Percentiles rank a stretch among this genome's conserved stretches.
Evolutionary conservation across 306 rosid genomes (phyloP).

Genomic region (Prunus padus): DNA sequence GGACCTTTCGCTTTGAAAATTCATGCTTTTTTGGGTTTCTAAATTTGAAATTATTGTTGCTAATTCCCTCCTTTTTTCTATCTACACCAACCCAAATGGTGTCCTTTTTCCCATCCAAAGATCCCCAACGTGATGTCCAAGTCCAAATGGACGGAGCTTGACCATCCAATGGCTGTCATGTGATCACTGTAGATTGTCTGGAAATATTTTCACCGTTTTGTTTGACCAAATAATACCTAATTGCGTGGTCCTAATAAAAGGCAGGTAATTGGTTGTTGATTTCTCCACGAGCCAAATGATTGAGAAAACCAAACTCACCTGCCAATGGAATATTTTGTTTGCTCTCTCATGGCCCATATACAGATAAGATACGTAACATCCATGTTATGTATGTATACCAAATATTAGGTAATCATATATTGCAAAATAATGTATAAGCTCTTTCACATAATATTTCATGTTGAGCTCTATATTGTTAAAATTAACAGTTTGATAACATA

Average conservation of each 20-base stretch:
- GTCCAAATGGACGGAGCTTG: conserved; percentile 28
- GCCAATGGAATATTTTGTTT: conserved; percentile 19
- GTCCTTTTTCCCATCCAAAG: conserved; percentile 28
- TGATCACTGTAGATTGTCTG: not conserved
- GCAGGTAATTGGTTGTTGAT: conserved; percentile 7
- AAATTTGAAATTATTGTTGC: conserved; percentile 13
- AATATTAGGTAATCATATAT: not conserved
- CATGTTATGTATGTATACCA: not conserved
- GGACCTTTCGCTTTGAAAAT: conserved; percentile 37
- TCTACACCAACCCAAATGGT: conserved; percentile 37
- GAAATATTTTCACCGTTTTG: conserved; percentile 22
- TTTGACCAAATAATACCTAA: conserved; percentile 31
- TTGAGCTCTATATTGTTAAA: no score
- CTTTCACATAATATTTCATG: not conserved
- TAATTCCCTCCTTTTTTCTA: conserved; percentile 21
- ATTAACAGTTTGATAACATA: not conserved
- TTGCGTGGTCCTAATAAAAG: conserved; percentile 16
- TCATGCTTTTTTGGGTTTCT: conserved; percentile 19
- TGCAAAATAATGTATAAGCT: not conserved
- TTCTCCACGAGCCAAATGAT: conserved; percentile 6
- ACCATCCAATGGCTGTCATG: conserved; percentile 30
- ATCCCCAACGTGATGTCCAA: conserved; percentile 22
- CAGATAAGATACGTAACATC: not conserved
- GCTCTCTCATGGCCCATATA: conserved; percentile 10
- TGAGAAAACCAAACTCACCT: conserved; percentile 34